Conservation (phyloP, 2,329 filamentous ascomycete species). For the Fusarium sp. region DNA sequence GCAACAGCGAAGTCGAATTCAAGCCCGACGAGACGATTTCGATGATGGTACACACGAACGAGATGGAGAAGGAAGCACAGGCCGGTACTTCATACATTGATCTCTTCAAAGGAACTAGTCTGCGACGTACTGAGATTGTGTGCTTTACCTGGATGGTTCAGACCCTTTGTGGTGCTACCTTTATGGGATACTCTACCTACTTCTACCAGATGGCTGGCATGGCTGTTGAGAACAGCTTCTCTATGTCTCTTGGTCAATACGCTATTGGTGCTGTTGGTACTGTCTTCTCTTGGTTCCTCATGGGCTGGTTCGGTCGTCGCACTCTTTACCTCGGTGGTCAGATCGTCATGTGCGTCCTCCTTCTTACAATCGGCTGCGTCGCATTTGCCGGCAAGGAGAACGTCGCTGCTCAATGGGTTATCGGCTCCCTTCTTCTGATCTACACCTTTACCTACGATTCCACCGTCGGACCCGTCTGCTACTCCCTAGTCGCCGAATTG, state of each 20-base stretch:
- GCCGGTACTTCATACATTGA: slow-evolving; percentile 58
- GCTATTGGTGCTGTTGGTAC: slow-evolving; percentile 59
- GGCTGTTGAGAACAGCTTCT: slow-evolving; percentile 52
- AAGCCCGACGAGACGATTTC: slow-evolving; percentile 58
- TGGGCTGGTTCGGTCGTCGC: slow-evolving; percentile 57
- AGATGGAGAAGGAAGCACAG: slow-evolving; percentile 56
- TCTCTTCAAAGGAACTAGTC: slow-evolving; percentile 60
- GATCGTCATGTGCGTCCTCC: slow-evolving; percentile 59
- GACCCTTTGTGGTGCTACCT: slow-evolving; percentile 53
- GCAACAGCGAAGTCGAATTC: slow-evolving; percentile 51
- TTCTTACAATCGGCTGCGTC: slow-evolving; percentile 62
- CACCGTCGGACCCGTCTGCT: slow-evolving; percentile 71
- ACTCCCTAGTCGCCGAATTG: slow-evolving; percentile 76
- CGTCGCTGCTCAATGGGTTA: slow-evolving; percentile 59
- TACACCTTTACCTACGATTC: slow-evolving; percentile 58
- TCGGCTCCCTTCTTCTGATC: slow-evolving; percentile 58
- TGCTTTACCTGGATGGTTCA: slow-evolving; percentile 58
- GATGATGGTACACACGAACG: slow-evolving; percentile 64
- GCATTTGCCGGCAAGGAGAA: slow-evolving; percentile 62
- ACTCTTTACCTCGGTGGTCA: slow-evolving; percentile 59
- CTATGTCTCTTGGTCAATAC: slow-evolving; percentile 56
- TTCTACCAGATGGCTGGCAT: slow-evolving; percentile 59
- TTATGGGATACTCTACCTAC: slow-evolving; percentile 70
- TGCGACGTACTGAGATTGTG: slow-evolving; percentile 59
- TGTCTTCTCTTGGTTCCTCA: slow-evolving; percentile 58